These are phyloP conservation scores for Amauroascus niger DNA, from an alignment of 2,329 filamentous ascomycete species.

Conservation along the genomic window DNA sequence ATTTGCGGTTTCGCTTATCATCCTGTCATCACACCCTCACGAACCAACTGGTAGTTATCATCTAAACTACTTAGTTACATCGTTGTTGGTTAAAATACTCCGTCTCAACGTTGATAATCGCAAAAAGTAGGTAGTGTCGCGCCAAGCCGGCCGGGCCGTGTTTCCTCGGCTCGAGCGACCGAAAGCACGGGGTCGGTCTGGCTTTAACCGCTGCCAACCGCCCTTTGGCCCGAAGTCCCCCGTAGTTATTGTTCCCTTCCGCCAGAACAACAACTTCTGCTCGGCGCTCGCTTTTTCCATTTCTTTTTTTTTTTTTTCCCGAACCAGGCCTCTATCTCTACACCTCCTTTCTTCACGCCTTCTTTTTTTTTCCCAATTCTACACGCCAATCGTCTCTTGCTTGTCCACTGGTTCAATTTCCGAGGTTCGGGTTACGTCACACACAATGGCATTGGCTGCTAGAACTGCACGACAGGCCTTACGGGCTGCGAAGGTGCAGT, in stretches of 20 bases:
- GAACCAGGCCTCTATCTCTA: neutral
- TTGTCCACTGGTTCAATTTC: neutral
- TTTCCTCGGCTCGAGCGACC: neutral
- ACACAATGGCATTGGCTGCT: constrained; percentile 28
- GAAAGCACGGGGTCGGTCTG: neutral
- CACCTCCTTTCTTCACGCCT: too few relatives aligned
- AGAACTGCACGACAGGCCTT: constrained; percentile 33
- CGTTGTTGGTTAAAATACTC: too few relatives aligned
- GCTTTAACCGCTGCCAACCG: constrained; percentile 10
- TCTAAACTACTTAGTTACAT: too few relatives aligned
- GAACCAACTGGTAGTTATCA: too few relatives aligned
- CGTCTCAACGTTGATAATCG: too few relatives aligned
- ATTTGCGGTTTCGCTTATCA: too few relatives aligned
- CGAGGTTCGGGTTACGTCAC: neutral
- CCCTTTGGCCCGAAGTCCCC: constrained; percentile 10
- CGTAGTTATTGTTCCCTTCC: neutral
- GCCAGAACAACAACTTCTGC: neutral
- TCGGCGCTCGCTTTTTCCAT: neutral
- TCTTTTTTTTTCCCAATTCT: neutral
- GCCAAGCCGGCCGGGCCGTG: constrained; percentile 3
- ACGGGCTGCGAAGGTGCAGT: constrained; percentile 30
- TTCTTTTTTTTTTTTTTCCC: neutral
- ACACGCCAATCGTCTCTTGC: neutral
- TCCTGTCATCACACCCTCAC: too few relatives aligned
- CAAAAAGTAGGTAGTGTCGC: neutral